Evolutionary conservation across 768 basidiomycete species (phyloP).

Genomic region (Termitomyces sp.): DNA sequence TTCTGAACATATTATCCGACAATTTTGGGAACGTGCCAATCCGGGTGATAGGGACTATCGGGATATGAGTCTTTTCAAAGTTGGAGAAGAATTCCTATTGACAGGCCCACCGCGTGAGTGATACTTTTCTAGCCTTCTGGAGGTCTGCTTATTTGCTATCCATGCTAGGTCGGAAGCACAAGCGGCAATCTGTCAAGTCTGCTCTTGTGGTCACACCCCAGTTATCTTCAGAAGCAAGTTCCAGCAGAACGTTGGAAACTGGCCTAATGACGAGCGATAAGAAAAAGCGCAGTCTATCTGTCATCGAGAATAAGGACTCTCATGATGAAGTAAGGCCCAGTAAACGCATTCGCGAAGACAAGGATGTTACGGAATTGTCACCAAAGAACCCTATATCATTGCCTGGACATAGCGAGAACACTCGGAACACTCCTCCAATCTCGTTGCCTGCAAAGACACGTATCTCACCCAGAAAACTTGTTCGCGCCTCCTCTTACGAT

Average conservation of each 20-base stretch:
- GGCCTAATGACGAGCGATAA: not conserved
- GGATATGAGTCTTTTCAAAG: slow-evolving; percentile 42
- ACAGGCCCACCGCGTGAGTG: slow-evolving; percentile 55
- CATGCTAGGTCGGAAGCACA: slow-evolving; percentile 17
- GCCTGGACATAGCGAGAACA: slow-evolving; percentile 4
- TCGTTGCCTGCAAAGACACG: slow-evolving; percentile 12
- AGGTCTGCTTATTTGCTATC: not conserved
- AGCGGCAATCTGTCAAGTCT: slow-evolving; percentile 6
- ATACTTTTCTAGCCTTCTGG: not conserved
- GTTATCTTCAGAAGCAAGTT: slow-evolving; percentile 12
- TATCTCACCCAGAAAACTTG: slow-evolving; percentile 10
- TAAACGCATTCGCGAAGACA: slow-evolving; percentile 13
- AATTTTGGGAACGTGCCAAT: slow-evolving; percentile 46
- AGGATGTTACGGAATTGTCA: not conserved
- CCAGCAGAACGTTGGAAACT: slow-evolving; percentile 7
- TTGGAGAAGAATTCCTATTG: slow-evolving; percentile 47
- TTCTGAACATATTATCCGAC: slow-evolving; percentile 49
- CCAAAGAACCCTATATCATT: not conserved
- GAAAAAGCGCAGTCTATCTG: slow-evolving; percentile 5
- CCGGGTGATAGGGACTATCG: slow-evolving; percentile 43
- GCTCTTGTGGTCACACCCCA: not conserved
- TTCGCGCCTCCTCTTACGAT: slow-evolving; percentile 18
- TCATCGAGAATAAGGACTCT: slow-evolving; percentile 5
- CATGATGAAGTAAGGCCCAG: slow-evolving; percentile 10
- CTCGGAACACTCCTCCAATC: not conserved